phyloP scores from a whole-genome alignment of 768 basidiomycete genomes.

The Russula brevipes region DNA sequence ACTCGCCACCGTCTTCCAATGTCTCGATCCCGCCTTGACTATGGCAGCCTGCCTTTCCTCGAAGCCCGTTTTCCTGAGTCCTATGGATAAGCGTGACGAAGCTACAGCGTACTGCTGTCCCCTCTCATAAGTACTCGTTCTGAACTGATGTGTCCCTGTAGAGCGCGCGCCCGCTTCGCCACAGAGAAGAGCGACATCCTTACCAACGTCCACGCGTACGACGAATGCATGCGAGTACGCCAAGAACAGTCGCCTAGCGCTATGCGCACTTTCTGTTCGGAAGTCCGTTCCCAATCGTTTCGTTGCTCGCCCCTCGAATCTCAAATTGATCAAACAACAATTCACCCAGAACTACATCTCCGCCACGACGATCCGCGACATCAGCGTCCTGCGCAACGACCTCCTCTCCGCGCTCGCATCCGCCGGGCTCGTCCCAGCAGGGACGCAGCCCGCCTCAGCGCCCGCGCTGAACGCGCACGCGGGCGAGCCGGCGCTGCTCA shows the following conservation, averaged over 20 bases:
- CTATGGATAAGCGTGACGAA: slow-evolving; percentile 80
- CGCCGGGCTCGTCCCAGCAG: slow-evolving; percentile 60
- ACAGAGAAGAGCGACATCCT: slow-evolving; percentile 77
- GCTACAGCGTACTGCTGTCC: slow-evolving; percentile 48
- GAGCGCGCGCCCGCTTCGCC: slow-evolving; percentile 67
- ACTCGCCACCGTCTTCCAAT: slow-evolving; percentile 76
- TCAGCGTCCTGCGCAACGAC: slow-evolving; percentile 71
- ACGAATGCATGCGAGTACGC: slow-evolving; percentile 51
- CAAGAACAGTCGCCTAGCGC: slow-evolving; percentile 42
- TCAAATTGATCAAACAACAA: not conserved
- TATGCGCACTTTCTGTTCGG: slow-evolving; percentile 63
- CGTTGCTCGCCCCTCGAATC: not conserved
- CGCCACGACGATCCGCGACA: slow-evolving; percentile 62
- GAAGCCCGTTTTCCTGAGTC: slow-evolving; percentile 79
- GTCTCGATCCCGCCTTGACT: slow-evolving; percentile 74
- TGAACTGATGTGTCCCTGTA: slow-evolving; percentile 30
- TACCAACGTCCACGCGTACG: slow-evolving; percentile 74
- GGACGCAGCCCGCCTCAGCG: slow-evolving; percentile 39
- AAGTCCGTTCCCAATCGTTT: slow-evolving; percentile 37
- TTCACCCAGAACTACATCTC: slow-evolving; percentile 78
- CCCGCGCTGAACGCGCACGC: slow-evolving; percentile 60
- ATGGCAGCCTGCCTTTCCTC: slow-evolving; percentile 80
- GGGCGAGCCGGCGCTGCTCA: slow-evolving; percentile 67
- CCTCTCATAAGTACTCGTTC: not conserved
- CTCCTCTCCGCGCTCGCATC: slow-evolving; percentile 64